Evolutionary conservation across 2,329 filamentous ascomycete genomes (phyloP), one percentile per base, ranked within the genome.

Genomic region (Cylindrodendrum hubeiense): DNA sequence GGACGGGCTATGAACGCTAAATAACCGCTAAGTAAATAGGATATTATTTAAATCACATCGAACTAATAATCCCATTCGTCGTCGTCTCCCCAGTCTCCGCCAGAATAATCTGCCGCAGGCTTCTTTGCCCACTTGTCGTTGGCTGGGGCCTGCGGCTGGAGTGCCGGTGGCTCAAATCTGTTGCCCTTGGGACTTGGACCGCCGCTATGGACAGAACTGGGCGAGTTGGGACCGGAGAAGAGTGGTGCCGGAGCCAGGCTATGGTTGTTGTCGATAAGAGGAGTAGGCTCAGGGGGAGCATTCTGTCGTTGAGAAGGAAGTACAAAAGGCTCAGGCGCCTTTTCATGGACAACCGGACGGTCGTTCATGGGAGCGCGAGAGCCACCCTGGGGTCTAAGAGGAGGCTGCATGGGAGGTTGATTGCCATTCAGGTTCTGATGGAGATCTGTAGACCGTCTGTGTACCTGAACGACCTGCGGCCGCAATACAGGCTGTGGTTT

Each of bases 111-210:
- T 24, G 66, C 66, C 19, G 62, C 61, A 12, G 68, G 65, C 24
- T 74, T 74, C 58, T 74, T 72, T 50, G 71, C 67, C 71, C 71
- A 74, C 30, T 74, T 74, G 4, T 74, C 70, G 22, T 73, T 61
- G 5, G 43, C 53, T 12, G 47, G 30, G 5, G 60, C 51, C 8
- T 56, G 43, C 21, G 68, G 24, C 8, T 49, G 49, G 10, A 47
- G 19, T 30, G 54, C 9, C 7, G 65, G 54, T 6, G 47, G 43
- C 37, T 67, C 49, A 39, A 55, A 26, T 9, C 24, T 47, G 10
- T 22, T 51, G 6, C 19, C 43, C n/a, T 63, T 55, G 19, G 68
- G 66, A 21, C 44, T 63, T 17, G 55, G 57, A 6, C 53, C 8
- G 15, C 30, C 28, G 22, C 30, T 53, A 9, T 59, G 63, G 10